Evolutionary conservation across 179 eudicot genomes (phyloP), one percentile per base, ranked within the genome.

Genomic region (Actinidia polygama): DNA sequence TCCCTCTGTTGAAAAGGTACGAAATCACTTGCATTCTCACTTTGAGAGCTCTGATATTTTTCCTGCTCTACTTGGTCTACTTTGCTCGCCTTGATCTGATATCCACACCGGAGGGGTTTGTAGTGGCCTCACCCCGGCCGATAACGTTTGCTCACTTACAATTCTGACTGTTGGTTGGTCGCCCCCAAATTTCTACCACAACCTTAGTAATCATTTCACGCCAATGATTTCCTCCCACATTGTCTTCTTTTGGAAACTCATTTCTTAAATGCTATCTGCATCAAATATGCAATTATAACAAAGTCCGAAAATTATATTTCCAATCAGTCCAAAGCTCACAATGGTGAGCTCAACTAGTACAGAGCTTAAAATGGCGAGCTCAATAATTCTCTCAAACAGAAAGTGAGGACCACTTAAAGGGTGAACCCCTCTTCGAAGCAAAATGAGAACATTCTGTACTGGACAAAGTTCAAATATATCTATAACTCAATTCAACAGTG

Each of bases 161-260:
- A 78, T 21, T 59, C 19, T 30, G 36, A 30, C 36, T 0, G 36
- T 30, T 30, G 36, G n/a, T n/a, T n/a, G n/a, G n/a, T n/a, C n/a
- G n/a, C n/a, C n/a, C n/a, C n/a, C n/a, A n/a, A n/a, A n/a, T n/a
- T n/a, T 44, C 54, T 78, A 3, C 47, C 23, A 6, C 55, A 47
- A 61, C 19, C 18, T 78, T 78, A 6, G 54, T 47, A 23, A 61
- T 40, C 80, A 77, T 77, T 61, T 55, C 16, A 10, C n/a, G 55
- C 23, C 57, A 23, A 46, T 40, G 54, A 53, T 10, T 14, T n/a
- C 50, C 63, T 6, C 9, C 36, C 26, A 24, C 26, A 12, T 14
- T 24, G 23, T 19, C 54, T 14, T 55, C 21, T 54, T 24, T 23
- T 44, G 9, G 26, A 8, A 5, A 8, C 55, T 14, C 16, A 47